Percentiles rank a stretch among this genome's conserved stretches.
These are phyloP conservation scores for Anisodus acutangulus DNA, from an alignment of 257 asterid genomes.

Conservation along the genomic window DNA sequence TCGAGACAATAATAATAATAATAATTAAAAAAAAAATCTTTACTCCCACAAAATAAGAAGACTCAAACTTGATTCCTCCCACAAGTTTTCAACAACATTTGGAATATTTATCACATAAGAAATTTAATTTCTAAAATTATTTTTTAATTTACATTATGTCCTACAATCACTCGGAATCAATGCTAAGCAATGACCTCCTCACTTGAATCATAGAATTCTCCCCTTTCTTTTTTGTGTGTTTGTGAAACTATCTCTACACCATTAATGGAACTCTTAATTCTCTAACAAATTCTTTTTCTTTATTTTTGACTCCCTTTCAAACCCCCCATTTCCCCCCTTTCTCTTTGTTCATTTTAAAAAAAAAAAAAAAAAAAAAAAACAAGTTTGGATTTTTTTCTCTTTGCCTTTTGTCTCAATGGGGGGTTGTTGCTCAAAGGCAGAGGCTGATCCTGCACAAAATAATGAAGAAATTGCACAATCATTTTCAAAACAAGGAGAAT, in stretches of 20 bases:
- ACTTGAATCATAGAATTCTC: conserved; percentile 17
- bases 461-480: conserved; percentile 18
- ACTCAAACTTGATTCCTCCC: conserved; percentile 1
- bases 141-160: neutral
- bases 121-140: neutral
- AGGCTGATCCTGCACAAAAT: conserved; percentile 17
- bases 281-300: conserved; percentile 27
- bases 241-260: conserved; percentile 25
- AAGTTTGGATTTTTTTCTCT: neutral
- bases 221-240: neutral
- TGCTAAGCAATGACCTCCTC: conserved; percentile 8
- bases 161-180: conserved; percentile 38
- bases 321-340: neutral
- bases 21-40: neutral
- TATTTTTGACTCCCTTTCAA: conserved; percentile 22
- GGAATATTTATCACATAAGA: neutral
- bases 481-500: conserved; percentile 25
- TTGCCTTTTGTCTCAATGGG: conserved; percentile 48
- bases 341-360: neutral
- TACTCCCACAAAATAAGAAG: neutral
- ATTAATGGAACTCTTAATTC: conserved; percentile 28
- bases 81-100: conserved; percentile 14
- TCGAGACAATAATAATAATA: neutral
- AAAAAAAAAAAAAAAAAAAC: neutral
- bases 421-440: conserved; percentile 51